Conservation (phyloP, 2,329 filamentous ascomycete species). For the Fusarium sp. region DNA sequence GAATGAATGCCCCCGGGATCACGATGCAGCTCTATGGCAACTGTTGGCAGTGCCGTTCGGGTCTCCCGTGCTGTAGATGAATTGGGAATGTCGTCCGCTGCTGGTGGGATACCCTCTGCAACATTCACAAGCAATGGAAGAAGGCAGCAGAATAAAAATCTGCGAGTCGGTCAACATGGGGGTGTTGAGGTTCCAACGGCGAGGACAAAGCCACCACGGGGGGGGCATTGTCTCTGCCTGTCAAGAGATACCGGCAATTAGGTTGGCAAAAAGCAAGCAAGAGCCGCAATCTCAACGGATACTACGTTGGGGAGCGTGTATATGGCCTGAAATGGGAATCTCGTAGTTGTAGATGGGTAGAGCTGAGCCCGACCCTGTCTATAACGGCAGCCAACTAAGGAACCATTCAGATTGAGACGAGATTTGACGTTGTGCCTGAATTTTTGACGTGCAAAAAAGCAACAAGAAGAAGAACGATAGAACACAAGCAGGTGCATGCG, state of each 20-base stretch:
- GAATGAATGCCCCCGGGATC: not conserved
- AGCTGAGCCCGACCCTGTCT: slow-evolving; percentile 1
- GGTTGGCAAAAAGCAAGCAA: slow-evolving; percentile 13
- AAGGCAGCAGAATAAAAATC: slow-evolving; percentile 2
- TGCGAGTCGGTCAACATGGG: not conserved
- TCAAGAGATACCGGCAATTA: not conserved
- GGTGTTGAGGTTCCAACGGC: not conserved
- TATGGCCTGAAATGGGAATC: not conserved
- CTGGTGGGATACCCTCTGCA: not conserved
- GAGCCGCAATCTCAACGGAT: slow-evolving; percentile 7
- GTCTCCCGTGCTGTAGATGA: slow-evolving; percentile 6
- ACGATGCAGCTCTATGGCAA: not conserved
- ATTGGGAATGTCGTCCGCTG: slow-evolving; percentile 19
- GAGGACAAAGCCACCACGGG: slow-evolving; percentile 20
- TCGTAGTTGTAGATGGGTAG: slow-evolving; percentile 2
- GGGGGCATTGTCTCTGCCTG: not conserved
- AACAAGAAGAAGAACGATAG: not conserved
- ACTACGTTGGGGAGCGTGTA: not conserved
- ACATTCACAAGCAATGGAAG: not conserved
- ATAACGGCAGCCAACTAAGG: not conserved
- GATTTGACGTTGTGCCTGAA: slow-evolving; percentile 5
- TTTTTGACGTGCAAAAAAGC: not conserved
- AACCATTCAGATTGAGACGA: not conserved
- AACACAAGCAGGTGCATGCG: not conserved
- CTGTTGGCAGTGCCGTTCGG: not conserved